Evolutionary conservation across 2,329 filamentous ascomycete genomes (phyloP).

Genomic region (Diaporthe sp.): DNA sequence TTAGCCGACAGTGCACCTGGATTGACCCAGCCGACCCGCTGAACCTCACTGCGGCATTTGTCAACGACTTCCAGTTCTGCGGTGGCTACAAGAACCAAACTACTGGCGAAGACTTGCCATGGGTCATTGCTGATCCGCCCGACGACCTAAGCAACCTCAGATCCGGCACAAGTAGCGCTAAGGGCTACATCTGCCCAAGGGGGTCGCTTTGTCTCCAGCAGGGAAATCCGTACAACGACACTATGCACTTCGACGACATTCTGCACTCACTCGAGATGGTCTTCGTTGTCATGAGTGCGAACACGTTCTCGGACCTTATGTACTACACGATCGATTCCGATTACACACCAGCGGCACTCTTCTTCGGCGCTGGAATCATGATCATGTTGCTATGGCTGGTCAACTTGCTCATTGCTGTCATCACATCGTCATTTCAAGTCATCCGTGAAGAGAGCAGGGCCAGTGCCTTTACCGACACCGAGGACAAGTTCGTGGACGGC

Average conservation of each 20-base stretch:
- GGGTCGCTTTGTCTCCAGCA: constrained; percentile 87
- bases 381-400: constrained; percentile 97
- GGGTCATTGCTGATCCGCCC: constrained; percentile 65
- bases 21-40: constrained; percentile 71
- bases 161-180: constrained; percentile 67
- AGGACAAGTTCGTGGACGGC: constrained; percentile 59
- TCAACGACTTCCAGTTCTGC: constrained; percentile 81
- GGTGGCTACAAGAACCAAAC: constrained; percentile 80
- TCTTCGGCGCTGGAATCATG: constrained; percentile 80
- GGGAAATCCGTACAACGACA: constrained; percentile 83
- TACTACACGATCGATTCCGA: constrained; percentile 95
- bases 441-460: constrained; percentile 96
- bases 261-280: constrained; percentile 91
- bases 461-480: constrained; percentile 89
- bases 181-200: constrained; percentile 89
- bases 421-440: constrained; percentile 98
- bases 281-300: constrained; percentile 98
- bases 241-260: constrained; percentile 96
- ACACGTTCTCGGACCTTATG: constrained; percentile 95
- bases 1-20: constrained; percentile 84
- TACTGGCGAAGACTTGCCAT: constrained; percentile 72
- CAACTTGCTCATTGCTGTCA: constrained; percentile 94
- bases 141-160: constrained; percentile 60
- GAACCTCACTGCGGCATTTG: constrained; percentile 68
- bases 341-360: constrained; percentile 87